Evolutionary conservation across 1,284 basidiomycete species (phyloP), one percentile per base, ranked within the genome.

Genomic region (Sanghuangporus sanghuang): DNA sequence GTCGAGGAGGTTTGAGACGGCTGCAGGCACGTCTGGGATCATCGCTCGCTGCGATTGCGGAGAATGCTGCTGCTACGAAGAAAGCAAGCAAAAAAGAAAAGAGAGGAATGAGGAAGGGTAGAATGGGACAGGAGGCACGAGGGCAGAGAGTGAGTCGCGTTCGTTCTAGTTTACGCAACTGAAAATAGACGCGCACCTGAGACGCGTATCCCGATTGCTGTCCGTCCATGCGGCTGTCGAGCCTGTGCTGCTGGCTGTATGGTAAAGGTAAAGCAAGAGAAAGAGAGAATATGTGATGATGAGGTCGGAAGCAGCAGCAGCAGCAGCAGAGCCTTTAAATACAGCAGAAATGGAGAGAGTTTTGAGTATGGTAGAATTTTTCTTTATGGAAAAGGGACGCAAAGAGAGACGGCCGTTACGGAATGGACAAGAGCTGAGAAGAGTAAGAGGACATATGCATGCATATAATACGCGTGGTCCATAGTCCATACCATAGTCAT

Each of bases 1-100:
- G 2, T 91, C 85, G 21, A 98, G 84, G 39, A 98, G 83, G 59
- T 85, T 84, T 46, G 89, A 92, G n/a, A 98, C 93, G 32, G 90
- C 84, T 38, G 73, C 76, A 6, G 86, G 79, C 3, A 90, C 84
- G 67, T 89, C 74, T 14, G 74, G 59, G 32, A 61, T 67, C 73
- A 39, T 72, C 53, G 36, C 38, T 12, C 73, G 70, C 72, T 42
- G 59, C 16, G 54, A 27, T 6, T 49, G 57, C 21, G 59, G 57
- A 27, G 57, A 46, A 49, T 49, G 57, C 48, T 56, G 73, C 76
- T 7, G 44, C 8, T n/a, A 18, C 21, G 44, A 11, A 18, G 16
- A 46, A 18, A 21, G 21, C 7, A 46, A 3, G 44, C 6, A 46
- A 14, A n/a, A n/a, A 39, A n/a, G 32, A 32, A 12, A 40, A 18